Percentiles rank a stretch among this genome's conserved stretches.
phyloP scores from a whole-genome alignment of 2,329 filamentous ascomycete species.

The Cladosporium sp. region DNA sequence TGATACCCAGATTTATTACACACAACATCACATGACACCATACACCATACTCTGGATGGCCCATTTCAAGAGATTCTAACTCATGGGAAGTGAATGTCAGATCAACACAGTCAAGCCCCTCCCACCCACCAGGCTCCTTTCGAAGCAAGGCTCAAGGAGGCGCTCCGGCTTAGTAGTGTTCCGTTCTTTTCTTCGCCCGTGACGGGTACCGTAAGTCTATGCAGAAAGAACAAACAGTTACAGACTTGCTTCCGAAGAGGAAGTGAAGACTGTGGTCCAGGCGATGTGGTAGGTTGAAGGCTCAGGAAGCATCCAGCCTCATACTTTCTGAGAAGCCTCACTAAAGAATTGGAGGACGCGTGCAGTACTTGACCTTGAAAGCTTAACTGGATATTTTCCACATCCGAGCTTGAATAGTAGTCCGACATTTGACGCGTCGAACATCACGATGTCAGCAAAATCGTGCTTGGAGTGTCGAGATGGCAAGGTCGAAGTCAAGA shows the following conservation, averaged over 20 bases:
- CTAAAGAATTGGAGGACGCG: too few relatives aligned
- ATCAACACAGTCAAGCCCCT: slow-evolving; percentile 90
- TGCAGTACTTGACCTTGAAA: too few relatives aligned
- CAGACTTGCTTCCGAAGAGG: slow-evolving; percentile 21
- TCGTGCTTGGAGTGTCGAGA: too few relatives aligned
- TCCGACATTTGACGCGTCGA: too few relatives aligned
- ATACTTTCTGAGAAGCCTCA: too few relatives aligned
- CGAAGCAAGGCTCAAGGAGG: slow-evolving; percentile 75
- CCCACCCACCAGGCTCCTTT: slow-evolving; percentile 82
- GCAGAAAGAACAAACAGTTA: slow-evolving; percentile 28
- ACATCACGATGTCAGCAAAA: too few relatives aligned
- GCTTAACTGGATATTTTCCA: too few relatives aligned
- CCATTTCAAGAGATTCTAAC: not conserved
- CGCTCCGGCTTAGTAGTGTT: slow-evolving; percentile 99
- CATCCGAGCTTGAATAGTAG: too few relatives aligned
- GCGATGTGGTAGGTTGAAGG: slow-evolving; percentile 15
- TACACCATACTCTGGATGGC: not conserved
- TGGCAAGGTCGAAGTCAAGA: not conserved
- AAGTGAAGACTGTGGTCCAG: slow-evolving; percentile 24
- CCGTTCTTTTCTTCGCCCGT: slow-evolving; percentile 66
- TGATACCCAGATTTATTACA: slow-evolving; percentile 7
- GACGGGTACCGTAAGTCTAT: slow-evolving; percentile 29
- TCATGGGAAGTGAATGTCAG: slow-evolving; percentile 53
- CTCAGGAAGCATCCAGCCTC: too few relatives aligned
- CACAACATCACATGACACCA: not conserved